Evolutionary conservation across 257 asterid species (phyloP), one percentile per base, ranked within the genome.

Genomic region (Solanum habrochaites): DNA sequence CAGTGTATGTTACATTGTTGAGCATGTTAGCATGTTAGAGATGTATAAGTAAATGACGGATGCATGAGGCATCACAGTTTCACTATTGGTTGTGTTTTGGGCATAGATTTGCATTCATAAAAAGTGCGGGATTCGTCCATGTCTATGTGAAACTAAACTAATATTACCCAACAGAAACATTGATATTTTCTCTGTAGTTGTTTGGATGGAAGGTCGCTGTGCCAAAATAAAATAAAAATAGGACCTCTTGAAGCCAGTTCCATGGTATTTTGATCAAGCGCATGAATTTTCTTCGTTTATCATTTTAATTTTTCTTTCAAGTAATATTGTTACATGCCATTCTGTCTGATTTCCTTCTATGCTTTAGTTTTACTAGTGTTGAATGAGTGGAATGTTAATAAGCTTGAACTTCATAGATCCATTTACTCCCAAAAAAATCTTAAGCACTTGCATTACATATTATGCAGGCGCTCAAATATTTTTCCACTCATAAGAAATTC

Each of bases 391-490:
- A 14, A 80, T 80, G 21, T 29, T 47, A 47, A 45, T 29, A n/a
- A 16, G 67, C 67, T 80, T 80, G 66, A 29, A 14, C 27, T 43
- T 27, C 67, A 29, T 78, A 80, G 43, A 85, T 82, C 86, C 47
- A 82, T 85, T 64, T 74, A 62, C 85, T 78, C 62, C 39, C 2
- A 16, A 25, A 42, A 16, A 66, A 80, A 31, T 40, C 29, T 39
- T 85, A 75, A 47, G 43, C 42, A 72, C 74, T 56, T 70, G 56
- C 83, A 23, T 12, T 88, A 78, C 60, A 52, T 83, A 83, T 71
- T 92, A 35, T 90, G 90, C 89, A 97, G 99, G 99, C 97, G 86
- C 91, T 97, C 88, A 93, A 95, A 89, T 92, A 91, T 91, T 96
- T 94, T 85, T 90, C 93, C 80, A 92, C 90, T 85, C 95, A 92